Evolutionary conservation across 2,329 filamentous ascomycete genomes (phyloP), one percentile per base, ranked within the genome.

Genomic region (Colletotrichum incanum): DNA sequence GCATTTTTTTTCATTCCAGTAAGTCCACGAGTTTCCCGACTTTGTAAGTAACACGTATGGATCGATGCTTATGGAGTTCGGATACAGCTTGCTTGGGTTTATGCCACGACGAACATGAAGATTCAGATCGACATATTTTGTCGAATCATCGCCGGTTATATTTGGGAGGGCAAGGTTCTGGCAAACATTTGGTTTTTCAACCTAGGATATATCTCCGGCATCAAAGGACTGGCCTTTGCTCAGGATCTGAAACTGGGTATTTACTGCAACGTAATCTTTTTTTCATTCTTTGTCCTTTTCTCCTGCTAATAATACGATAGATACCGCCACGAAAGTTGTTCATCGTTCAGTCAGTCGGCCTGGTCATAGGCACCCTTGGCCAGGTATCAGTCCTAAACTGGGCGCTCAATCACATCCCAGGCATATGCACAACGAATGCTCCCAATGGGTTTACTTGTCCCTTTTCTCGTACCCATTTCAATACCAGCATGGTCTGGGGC

Each of bases 401-500:
- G 79, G 78, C 78, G 0, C 77, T 86, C 2, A 78, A 79, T n/a
- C 80, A 86, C 63, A 90, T 91, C 71, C 75, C 81, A 0, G 79
- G 83, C 7, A 84, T 90, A 23, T 91, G 89, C 79, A 79, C 79
- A 0, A 71, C 76, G 3, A 75, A 84, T 11, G 83, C 87, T 56
- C 74, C 79, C 9, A 84, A 86, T 61, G 84, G 86, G 23, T 90
- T 88, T 78, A 86, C 75, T 1, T 81, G 79, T 45, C 79, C 79
- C 23, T 80, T 80, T 41, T 80, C 78, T 0, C 76, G 77, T 43
- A 80, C 82, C 8, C 78, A 83, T 77, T 90, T 89, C 79, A 89
- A 86, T 34, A 86, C 84, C 5, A 89, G 87, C 8, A 81, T 89
- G 55, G 85, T 89, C 65, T 89, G 87, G 88, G 89, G 89, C 41